A percentile compares a stretch with the other conserved stretches of the same genome.
Conservation (phyloP, 208 protist species). For the Leptomonas seymouri region DNA sequence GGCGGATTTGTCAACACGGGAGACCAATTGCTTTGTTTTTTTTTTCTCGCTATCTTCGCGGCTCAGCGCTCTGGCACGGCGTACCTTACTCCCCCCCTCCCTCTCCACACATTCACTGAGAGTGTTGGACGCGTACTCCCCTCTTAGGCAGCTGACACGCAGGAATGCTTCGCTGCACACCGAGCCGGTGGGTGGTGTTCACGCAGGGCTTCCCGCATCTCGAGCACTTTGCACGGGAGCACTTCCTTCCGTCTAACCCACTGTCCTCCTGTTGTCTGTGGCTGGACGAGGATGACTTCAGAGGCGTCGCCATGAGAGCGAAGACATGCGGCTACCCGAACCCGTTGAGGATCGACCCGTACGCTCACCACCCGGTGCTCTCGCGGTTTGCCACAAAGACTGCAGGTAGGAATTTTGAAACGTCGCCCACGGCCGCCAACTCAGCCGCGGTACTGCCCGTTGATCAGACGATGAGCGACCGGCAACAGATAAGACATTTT, state of each 20-base stretch:
- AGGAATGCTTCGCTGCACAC: constrained; percentile 38
- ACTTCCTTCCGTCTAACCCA: constrained; percentile 58
- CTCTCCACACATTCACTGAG: no score
- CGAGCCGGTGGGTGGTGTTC: constrained; percentile 53
- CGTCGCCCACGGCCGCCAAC: no score
- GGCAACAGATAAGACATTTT: not conserved
- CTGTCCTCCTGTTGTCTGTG: constrained; percentile 58
- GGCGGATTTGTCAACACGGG: no score
- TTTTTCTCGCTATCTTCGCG: no score
- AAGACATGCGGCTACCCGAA: not conserved
- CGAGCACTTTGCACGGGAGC: constrained; percentile 47
- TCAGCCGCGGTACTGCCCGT: no score
- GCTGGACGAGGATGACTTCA: constrained; percentile 71
- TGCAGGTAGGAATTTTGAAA: not conserved
- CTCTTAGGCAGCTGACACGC: not conserved
- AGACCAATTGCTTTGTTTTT: no score
- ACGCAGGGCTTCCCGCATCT: constrained; percentile 64
- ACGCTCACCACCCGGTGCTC: constrained; percentile 48
- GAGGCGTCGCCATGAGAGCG: not conserved
- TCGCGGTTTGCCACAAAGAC: constrained; percentile 33
- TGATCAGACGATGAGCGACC: not conserved
- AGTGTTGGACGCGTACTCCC: no score
- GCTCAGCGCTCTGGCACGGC: no score
- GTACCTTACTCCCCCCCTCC: no score
- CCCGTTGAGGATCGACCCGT: constrained; percentile 44